A percentile compares a stretch with the other conserved stretches of the same genome.
Evolutionary conservation across 176 grass and related monocot species (phyloP).

Genomic region (Triticum aestivum): IWGSC_CS_RefSeq_v2.1 NC_057814.1:464282429-464282928

Average conservation of each 20-base stretch:
- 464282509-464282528: too few species aligned
- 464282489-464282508: too few species aligned
- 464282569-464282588: too few species aligned
- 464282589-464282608: too few species aligned
- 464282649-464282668: too few species aligned
- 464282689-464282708: not conserved
- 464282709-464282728: not conserved
- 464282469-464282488: too few species aligned
- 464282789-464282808: not conserved
- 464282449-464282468: too few species aligned
- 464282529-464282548: too few species aligned
- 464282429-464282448: accelerated
- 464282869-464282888: not conserved
- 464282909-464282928: not conserved
- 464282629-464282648: too few species aligned
- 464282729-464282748: not conserved
- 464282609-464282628: too few species aligned
- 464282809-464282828: not conserved
- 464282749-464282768: not conserved
- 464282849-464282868: not conserved
- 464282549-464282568: too few species aligned
- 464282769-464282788: not conserved
- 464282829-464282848: not conserved
- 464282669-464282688: not conserved
- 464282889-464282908: not conserved